Evolutionary conservation across 768 basidiomycete species (phyloP).

Genomic region (Trametes cingulata): DNA sequence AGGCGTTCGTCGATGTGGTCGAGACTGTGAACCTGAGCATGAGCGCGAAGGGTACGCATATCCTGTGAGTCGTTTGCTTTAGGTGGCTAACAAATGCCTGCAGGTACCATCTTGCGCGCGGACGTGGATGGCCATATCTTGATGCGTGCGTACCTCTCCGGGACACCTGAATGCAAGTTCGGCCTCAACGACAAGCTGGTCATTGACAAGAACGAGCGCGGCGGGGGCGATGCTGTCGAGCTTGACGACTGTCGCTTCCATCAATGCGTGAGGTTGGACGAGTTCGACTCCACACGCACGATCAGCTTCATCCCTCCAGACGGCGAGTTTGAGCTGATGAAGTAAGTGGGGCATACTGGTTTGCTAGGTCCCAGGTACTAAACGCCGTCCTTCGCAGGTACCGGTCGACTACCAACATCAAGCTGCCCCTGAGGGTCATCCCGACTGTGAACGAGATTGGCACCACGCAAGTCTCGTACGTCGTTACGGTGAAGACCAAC

Average conservation of each 20-base stretch:
- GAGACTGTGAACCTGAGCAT: slow-evolving; percentile 95
- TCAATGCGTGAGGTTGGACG: slow-evolving; percentile 93
- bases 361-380: neutral
- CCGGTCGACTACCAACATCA: slow-evolving; percentile 94
- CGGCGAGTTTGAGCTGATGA: slow-evolving; percentile 98
- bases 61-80: too few species aligned
- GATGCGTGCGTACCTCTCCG: slow-evolving; percentile 96
- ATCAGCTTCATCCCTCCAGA: slow-evolving; percentile 99
- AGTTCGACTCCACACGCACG: slow-evolving; percentile 90
- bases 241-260: slow-evolving; percentile 98
- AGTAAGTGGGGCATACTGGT: slow-evolving; percentile 46
- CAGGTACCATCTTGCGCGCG: slow-evolving; percentile 88
- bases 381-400: slow-evolving; percentile 57
- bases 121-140: slow-evolving; percentile 98
- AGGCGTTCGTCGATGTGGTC: slow-evolving; percentile 99
- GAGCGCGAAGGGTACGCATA: slow-evolving; percentile 83
- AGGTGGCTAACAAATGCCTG: too few species aligned
- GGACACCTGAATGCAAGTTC: slow-evolving; percentile 98
- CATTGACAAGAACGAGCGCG: slow-evolving; percentile 77
- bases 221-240: slow-evolving; percentile 78
- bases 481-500: slow-evolving; percentile 82
- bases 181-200: slow-evolving; percentile 98
- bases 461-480: slow-evolving; percentile 89
- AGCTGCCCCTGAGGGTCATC: slow-evolving; percentile 87
- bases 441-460: slow-evolving; percentile 93